Evolutionary conservation across 2,329 filamentous ascomycete species (phyloP).

Genomic region (Allantophomopsis cytisporea): DNA sequence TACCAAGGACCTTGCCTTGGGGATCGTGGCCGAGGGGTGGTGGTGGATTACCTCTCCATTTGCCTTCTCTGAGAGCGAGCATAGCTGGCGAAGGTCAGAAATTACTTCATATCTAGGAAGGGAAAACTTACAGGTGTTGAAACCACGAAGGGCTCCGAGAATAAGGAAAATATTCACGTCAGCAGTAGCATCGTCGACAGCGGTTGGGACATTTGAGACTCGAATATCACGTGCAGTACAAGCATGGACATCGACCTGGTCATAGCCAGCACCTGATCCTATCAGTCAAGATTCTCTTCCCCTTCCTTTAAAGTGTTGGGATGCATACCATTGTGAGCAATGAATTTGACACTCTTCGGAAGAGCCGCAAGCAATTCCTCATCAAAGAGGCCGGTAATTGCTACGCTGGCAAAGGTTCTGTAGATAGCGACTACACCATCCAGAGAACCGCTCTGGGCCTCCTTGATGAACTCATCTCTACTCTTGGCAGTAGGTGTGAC

Average conservation of each 20-base stretch:
- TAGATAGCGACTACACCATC: conserved; percentile 53
- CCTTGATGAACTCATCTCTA: conserved; percentile 53
- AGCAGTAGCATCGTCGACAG: conserved; percentile 72
- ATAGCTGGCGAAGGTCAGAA: conserved; percentile 28
- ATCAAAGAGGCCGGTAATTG: conserved; percentile 57
- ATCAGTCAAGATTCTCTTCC: background rate
- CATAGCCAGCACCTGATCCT: conserved; percentile 62
- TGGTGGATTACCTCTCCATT: conserved; percentile 48
- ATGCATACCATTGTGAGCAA: conserved; percentile 43
- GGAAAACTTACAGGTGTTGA: conserved; percentile 33
- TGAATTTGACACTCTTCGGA: conserved; percentile 37
- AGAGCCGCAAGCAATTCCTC: conserved; percentile 49
- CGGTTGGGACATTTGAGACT: conserved; percentile 72
- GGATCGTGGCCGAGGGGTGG: conserved; percentile 62
- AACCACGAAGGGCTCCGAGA: conserved; percentile 64
- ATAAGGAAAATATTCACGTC: conserved; percentile 73
- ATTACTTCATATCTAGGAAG: background rate
- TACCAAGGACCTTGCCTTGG: conserved; percentile 64
- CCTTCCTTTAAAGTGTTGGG: background rate
- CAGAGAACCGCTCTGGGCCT: conserved; percentile 51
- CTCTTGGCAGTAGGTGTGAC: conserved; percentile 45
- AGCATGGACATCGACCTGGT: conserved; percentile 62
- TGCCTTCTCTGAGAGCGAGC: conserved; percentile 46
- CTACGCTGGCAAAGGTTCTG: conserved; percentile 54
- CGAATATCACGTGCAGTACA: conserved; percentile 53